Evolutionary conservation across 805 yeast genomes (phyloP), one percentile per base, ranked within the genome.

Genomic region (Monosporozyma yasuniensis): DNA sequence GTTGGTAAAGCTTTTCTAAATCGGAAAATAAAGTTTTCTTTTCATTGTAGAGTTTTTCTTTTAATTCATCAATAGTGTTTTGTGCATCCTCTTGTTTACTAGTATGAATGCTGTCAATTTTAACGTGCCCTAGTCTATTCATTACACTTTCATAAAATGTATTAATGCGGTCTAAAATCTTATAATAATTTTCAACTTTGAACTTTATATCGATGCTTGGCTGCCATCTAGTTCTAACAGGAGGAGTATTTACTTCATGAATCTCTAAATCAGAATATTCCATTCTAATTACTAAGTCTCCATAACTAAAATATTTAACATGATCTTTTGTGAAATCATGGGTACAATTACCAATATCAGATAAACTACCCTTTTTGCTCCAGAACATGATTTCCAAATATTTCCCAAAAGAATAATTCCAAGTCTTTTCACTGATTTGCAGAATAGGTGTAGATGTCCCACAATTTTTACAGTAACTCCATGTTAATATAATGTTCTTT

Each of bases 341-440:
- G 0, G 74, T 67, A 65, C 99, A 93, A 19, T 76, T 73, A 1
- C 83, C 84, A 48, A 76, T 67, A 2, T 81, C 84, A 5, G 80
- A 72, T 50, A 80, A 71, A 12, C 77, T 72, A 37, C 80, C 69
- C 18, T 70, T 72, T 34, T 72, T 67, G 49, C 84, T 78, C 86
- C 95, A 88, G 62, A 90, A 90, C 28, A 84, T 72, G 21, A 90
- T 70, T 68, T 93, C 98, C 22, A 93, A 70, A 62, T 86, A 93
- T 61, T 95, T 95, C 0, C 98, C 99, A 66, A 93, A 83, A 0
- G 98, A 91, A 55, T 82, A 83, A 60, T 83, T 88, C 83, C 95
- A 90, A 0, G 97, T 82, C 38, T 81, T 81, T 46, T 88, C 91
- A 58, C 86, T 84, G 83, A 95, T 80, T 18, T 87, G 86, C 12